These are phyloP conservation scores for Bauhinia variegata DNA, from an alignment of 306 rosid species.

Conservation along the genomic window DNA sequence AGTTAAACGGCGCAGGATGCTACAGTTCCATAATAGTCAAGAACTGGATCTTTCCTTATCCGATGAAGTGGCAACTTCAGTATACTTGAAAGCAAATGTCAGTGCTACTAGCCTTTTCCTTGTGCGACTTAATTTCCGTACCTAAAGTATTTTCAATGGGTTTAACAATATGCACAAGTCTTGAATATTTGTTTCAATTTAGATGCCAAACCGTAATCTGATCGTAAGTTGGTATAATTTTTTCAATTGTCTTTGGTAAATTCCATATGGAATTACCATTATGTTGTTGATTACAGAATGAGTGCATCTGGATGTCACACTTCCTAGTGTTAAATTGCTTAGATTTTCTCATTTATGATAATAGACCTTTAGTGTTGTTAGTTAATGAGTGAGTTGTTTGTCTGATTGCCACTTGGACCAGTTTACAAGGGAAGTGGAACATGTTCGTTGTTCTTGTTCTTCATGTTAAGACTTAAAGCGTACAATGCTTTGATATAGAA, in stretches of 20 bases:
- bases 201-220: neutral
- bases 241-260: conserved; percentile 22
- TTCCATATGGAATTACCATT: conserved; percentile 16
- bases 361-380: neutral
- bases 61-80: conserved; percentile 54
- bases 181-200: neutral
- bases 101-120: conserved; percentile 43
- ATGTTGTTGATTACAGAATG: conserved; percentile 23
- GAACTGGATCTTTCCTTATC: conserved; percentile 45
- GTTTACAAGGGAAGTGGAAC: conserved; percentile 8
- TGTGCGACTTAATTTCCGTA: conserved; percentile 1
- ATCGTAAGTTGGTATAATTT: conserved; percentile 5
- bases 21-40: conserved; percentile 55
- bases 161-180: conserved; percentile 6
- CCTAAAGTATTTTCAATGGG: conserved; percentile 4
- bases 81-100: conserved; percentile 65
- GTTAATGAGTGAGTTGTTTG: neutral
- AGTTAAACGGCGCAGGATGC: conserved; percentile 83
- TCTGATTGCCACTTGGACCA: neutral
- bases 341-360: neutral
- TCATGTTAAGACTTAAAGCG: conserved; percentile 1
- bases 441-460: neutral
- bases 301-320: too few species aligned
- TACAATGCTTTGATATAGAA: conserved; percentile 11
- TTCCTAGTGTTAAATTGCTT: too few species aligned